Base-by-base conservation (phyloP, 306 rosid species). In the Trifolium subterraneum region DNA sequence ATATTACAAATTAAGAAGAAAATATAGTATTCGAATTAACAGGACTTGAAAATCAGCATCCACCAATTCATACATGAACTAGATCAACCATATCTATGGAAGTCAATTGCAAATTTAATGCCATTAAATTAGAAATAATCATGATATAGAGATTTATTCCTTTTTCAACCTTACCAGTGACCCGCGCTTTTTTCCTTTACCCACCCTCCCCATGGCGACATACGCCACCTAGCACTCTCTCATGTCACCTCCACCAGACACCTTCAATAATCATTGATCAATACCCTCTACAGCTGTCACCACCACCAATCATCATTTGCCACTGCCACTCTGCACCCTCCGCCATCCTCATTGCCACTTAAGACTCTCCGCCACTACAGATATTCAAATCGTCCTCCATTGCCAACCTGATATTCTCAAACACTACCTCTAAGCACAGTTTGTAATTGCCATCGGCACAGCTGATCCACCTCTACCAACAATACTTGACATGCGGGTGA, bases 21-120 rank as follows among this genome's bases (percentile, higher is more conserved):
- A 52, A 3, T 8, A 38, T n/a, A 70, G 12, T 19, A 9, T 36
- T 33, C 18, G 61, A 74, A 35, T n/a, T 56, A 61, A 27, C 33
- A 66, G 13, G 16, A 55, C 25, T 39, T 47, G 33, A 15, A 73
- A 56, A 47, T 20, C 25, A 70, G 65, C 67, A 71, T 48, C 44
- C 69, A 51, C 5, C 35, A 44, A 16, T 38, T 50, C 67, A 54
- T 69, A 39, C 27, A 20, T 11, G 20, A 73, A 29, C 67, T 42
- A 62, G 18, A 27, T 68, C 58, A 48, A 11, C 33, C 36, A 60
- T 56, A 64, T 66, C 74, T 45, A 79, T 38, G 12, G 4, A 39
- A 39, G 48, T 54, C 66, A 61, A 47, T 14, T 36, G 14, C 41
- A 64, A 68, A 64, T 68, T 80, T 51, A 20, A 54, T 20, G 61